Percentiles rank a stretch among this genome's conserved stretches.
phyloP scores from a whole-genome alignment of 768 basidiomycete species.

The Leucocoprinus leucothites region DNA sequence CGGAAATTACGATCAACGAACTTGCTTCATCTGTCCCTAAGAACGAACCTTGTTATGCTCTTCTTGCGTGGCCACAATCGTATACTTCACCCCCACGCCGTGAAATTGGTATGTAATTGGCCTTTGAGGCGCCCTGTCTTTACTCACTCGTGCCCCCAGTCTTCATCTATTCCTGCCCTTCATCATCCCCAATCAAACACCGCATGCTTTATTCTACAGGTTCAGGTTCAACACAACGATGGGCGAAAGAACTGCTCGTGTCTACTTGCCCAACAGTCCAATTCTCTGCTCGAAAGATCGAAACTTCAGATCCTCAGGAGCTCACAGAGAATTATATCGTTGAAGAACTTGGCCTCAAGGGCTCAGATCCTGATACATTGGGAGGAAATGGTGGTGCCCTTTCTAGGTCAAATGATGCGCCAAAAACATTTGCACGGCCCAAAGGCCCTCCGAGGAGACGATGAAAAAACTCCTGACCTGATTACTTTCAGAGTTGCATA shows the following conservation, averaged over 20 bases:
- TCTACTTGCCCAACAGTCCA: conserved; percentile 36
- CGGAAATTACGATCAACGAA: conserved; percentile 36
- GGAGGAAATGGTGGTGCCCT: conserved; percentile 10
- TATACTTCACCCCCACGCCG: conserved; percentile 38
- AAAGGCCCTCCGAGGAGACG: conserved; percentile 61
- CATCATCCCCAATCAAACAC: conserved; percentile 73
- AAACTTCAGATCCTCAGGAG: conserved; percentile 80
- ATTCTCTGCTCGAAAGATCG: conserved; percentile 62
- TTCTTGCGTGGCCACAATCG: conserved; percentile 63
- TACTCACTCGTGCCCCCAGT: conserved; percentile 36
- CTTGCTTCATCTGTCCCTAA: conserved; percentile 49
- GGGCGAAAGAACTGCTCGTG: conserved; percentile 50
- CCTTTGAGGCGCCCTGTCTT: not conserved
- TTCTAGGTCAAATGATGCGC: conserved; percentile 23
- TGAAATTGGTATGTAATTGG: conserved; percentile 51
- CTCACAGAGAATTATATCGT: conserved; percentile 62
- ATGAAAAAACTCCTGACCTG: too few species aligned
- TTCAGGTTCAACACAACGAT: conserved; percentile 50
- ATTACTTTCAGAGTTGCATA: too few species aligned
- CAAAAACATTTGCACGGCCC: conserved; percentile 64
- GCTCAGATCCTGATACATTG: too few species aligned
- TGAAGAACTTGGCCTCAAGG: conserved; percentile 46
- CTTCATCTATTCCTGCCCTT: conserved; percentile 92
- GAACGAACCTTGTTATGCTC: conserved; percentile 62
- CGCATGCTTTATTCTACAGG: conserved; percentile 89